Evolutionary conservation across 192 early-diverging fungal species (phyloP).

Genomic region (Podila epicladia): DNA sequence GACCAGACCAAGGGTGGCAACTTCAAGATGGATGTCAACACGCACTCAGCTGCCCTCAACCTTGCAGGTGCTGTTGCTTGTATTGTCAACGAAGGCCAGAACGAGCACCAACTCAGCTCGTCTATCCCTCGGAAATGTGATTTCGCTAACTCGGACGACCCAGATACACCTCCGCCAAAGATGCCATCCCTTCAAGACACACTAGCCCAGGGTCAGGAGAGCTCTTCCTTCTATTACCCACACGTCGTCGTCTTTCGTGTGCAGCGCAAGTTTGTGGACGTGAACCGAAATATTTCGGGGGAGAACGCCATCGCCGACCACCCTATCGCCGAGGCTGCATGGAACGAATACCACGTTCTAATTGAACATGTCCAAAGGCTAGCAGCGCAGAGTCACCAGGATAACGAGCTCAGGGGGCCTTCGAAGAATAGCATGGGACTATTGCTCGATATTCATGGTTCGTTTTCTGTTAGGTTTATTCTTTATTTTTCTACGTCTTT

Average conservation of each 20-base stretch:
- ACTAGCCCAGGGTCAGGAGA: neutral
- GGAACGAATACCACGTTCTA: slow-evolving; percentile 39
- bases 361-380: slow-evolving; percentile 42
- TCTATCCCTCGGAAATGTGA: slow-evolving; percentile 7
- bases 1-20: slow-evolving; percentile 31
- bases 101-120: no score
- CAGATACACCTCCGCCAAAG: neutral
- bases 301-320: slow-evolving; percentile 40
- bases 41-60: slow-evolving; percentile 32
- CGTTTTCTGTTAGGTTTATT: neutral
- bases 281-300: slow-evolving; percentile 34
- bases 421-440: slow-evolving; percentile 11
- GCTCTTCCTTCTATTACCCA: slow-evolving; percentile 8
- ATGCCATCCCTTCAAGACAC: neutral
- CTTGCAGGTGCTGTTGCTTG: slow-evolving; percentile 32
- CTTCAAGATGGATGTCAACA: slow-evolving; percentile 39
- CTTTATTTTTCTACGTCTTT: neutral
- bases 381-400: neutral
- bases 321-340: slow-evolving; percentile 24
- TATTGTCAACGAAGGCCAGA: neutral
- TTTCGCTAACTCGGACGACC: neutral
- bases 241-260: slow-evolving; percentile 42
- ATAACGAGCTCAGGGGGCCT: neutral
- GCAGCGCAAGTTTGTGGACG: slow-evolving; percentile 23
- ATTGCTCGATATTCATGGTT: slow-evolving; percentile 47